These are phyloP conservation scores for Rhododendron williamsianum DNA, from an alignment of 148 eudicot genomes.

Conservation along the genomic window DNA sequence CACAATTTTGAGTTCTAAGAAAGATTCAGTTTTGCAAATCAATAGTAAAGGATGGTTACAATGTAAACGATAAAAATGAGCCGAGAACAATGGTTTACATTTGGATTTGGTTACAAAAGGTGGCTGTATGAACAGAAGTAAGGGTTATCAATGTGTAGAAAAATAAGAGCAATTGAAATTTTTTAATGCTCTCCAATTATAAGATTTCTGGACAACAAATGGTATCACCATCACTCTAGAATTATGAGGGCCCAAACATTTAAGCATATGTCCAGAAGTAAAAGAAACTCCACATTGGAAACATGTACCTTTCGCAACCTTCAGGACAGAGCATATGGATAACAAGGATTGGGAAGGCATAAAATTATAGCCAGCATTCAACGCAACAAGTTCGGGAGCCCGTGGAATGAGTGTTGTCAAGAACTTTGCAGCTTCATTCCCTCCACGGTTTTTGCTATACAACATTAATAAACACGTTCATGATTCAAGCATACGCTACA, in stretches of 20 bases:
- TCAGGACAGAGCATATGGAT: slow-evolving; percentile 43
- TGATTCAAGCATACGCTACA: background rate
- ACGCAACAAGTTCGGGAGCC: slow-evolving; percentile 51
- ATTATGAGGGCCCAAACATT: background rate
- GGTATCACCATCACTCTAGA: background rate
- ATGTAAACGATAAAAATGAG: background rate
- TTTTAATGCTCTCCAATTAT: background rate
- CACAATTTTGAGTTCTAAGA: background rate
- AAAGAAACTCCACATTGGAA: background rate
- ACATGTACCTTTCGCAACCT: slow-evolving; percentile 49
- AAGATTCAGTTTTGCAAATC: background rate
- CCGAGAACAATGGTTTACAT: background rate
- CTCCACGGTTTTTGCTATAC: slow-evolving; percentile 71
- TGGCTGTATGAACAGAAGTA: background rate
- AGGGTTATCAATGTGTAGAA: background rate
- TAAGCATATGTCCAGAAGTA: background rate
- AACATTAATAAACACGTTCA: slow-evolving; percentile 10
- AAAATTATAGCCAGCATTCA: slow-evolving; percentile 61
- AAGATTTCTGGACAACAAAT: background rate
- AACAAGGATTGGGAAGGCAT: slow-evolving; percentile 67
- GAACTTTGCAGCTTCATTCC: slow-evolving; percentile 68
- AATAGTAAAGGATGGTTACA: background rate
- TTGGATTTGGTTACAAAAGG: background rate
- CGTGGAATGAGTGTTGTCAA: slow-evolving; percentile 46
- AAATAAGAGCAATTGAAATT: background rate